phyloP scores from a whole-genome alignment of 768 basidiomycete species.

The Kwoniella sp. region DNA sequence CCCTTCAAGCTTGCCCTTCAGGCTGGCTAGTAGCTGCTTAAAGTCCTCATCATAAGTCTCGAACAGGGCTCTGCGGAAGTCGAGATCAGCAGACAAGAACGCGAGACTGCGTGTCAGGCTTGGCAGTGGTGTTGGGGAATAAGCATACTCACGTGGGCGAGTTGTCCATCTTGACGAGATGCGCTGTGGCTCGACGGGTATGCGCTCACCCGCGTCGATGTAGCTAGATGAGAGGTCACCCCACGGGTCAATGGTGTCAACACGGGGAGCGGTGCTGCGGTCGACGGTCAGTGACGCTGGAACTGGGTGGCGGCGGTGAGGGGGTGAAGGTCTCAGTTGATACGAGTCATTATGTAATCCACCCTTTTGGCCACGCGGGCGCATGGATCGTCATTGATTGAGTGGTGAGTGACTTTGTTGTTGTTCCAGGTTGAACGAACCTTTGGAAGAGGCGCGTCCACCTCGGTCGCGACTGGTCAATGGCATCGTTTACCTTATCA shows the following conservation, averaged over 20 bases:
- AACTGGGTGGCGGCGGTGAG: slow-evolving; percentile 3
- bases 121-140: neutral
- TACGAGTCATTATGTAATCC: too few species aligned
- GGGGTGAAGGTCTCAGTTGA: neutral
- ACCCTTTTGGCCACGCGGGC: too few species aligned
- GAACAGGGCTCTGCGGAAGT: slow-evolving; percentile 44
- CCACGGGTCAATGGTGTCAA: too few species aligned
- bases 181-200: neutral
- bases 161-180: slow-evolving; percentile 40
- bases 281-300: neutral
- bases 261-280: too few species aligned
- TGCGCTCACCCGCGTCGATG: neutral
- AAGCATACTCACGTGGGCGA: slow-evolving; percentile 44
- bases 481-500: too few species aligned
- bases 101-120: neutral
- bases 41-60: slow-evolving; percentile 82
- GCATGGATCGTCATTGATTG: too few species aligned
- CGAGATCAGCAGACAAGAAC: neutral
- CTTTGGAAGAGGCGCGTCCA: slow-evolving; percentile 13
- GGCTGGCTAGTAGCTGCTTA: slow-evolving; percentile 68
- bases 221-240: too few species aligned
- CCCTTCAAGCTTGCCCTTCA: slow-evolving; percentile 71
- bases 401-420: too few species aligned
- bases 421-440: too few species aligned
- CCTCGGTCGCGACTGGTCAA: neutral